Percentiles rank a stretch among this genome's conserved stretches.
Evolutionary conservation across 106 monocot species (phyloP).

Genomic region (Acanthochlamys bracteata): DNA sequence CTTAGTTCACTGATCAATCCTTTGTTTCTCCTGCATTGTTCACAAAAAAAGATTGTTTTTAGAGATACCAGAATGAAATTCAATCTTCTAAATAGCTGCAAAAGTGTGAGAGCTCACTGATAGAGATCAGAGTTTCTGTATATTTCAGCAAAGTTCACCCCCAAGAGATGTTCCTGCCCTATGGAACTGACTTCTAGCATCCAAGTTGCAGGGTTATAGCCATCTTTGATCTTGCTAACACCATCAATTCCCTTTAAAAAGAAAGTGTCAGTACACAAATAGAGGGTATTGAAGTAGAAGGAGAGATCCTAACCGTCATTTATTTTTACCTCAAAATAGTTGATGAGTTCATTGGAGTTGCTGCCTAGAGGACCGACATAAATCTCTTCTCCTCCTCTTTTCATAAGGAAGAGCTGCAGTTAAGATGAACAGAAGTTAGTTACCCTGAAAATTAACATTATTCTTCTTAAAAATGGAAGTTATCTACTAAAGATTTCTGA

Average conservation of each 20-base stretch:
- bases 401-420: constrained; percentile 42
- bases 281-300: neutral
- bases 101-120: constrained; percentile 11
- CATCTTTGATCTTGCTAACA: constrained; percentile 32
- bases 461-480: no score
- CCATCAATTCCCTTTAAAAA: constrained; percentile 23
- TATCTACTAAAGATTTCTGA: no score
- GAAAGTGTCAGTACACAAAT: neutral
- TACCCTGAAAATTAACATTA: neutral
- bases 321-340: constrained; percentile 40
- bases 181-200: constrained; percentile 33
- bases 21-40: constrained; percentile 54
- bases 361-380: constrained; percentile 48
- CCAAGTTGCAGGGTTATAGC: constrained; percentile 60
- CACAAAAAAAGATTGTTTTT: neutral
- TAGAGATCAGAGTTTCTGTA: constrained; percentile 31
- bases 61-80: neutral
- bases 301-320: neutral
- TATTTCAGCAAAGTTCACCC: constrained; percentile 18
- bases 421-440: neutral
- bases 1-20: constrained; percentile 44
- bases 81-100: neutral
- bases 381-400: constrained; percentile 51
- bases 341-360: constrained; percentile 30
- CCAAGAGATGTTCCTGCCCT: constrained; percentile 23